phyloP scores from a whole-genome alignment of 768 basidiomycete species.

The Pleurotus pulmonarius region DNA sequence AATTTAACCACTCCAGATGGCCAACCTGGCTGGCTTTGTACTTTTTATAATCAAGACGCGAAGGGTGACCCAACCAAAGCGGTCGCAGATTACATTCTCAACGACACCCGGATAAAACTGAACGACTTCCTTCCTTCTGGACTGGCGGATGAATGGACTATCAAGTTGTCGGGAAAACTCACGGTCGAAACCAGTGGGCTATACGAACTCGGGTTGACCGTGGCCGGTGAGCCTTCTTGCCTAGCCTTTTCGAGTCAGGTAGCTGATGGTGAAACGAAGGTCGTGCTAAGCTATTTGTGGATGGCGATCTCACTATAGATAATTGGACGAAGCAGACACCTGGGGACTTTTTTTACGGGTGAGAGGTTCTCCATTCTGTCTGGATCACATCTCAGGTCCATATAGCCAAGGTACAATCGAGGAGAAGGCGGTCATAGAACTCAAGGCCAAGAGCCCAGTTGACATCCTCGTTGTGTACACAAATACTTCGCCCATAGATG shows the following conservation, averaged over 20 bases:
- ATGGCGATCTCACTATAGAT: constrained; percentile 58
- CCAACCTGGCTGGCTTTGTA: constrained; percentile 58
- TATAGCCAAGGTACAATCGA: constrained; percentile 60
- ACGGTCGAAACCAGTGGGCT: constrained; percentile 42
- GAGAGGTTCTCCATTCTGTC: constrained; percentile 11
- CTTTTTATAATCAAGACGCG: constrained; percentile 57
- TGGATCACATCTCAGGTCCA: not conserved
- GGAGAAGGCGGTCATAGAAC: constrained; percentile 48
- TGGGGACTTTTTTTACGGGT: constrained; percentile 71
- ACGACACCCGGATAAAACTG: constrained; percentile 61
- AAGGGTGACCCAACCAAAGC: constrained; percentile 37
- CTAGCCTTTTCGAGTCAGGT: not conserved
- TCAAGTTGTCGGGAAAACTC: constrained; percentile 57
- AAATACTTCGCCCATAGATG: constrained; percentile 49
- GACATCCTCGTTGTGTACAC: constrained; percentile 61
- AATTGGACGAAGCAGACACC: constrained; percentile 69
- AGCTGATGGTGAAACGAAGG: constrained; percentile 22
- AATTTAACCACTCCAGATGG: constrained; percentile 48
- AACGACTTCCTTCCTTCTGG: constrained; percentile 63
- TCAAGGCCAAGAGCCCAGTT: constrained; percentile 42
- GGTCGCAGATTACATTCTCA: constrained; percentile 10
- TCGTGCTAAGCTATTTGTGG: constrained; percentile 60
- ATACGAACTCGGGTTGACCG: constrained; percentile 62
- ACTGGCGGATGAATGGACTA: constrained; percentile 56
- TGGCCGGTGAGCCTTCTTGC: constrained; percentile 38